phyloP scores from a whole-genome alignment of 2,329 filamentous ascomycete species.

The Penicillium sp. region DNA sequence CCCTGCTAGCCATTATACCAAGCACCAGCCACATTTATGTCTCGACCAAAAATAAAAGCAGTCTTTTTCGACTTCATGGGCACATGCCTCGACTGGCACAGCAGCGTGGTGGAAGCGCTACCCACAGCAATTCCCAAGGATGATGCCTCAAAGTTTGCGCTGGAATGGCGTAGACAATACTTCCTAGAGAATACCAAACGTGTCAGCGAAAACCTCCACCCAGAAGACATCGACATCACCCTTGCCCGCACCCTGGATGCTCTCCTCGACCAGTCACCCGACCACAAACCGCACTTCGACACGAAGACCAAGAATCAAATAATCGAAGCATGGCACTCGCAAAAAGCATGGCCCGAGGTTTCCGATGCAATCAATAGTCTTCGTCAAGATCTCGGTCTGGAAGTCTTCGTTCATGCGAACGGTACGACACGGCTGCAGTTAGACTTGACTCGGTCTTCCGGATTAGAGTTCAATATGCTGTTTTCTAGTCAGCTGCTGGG shows the following conservation, averaged over 20 bases:
- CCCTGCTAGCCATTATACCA: background rate
- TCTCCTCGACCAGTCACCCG: too few species aligned
- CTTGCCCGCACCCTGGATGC: too few species aligned
- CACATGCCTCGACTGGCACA: slow-evolving; percentile 58
- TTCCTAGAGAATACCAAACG: slow-evolving; percentile 49
- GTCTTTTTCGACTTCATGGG: slow-evolving; percentile 61
- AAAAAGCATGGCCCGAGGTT: slow-evolving; percentile 56
- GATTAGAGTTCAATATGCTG: slow-evolving; percentile 52
- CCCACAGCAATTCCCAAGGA: slow-evolving; percentile 35
- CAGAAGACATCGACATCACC: slow-evolving; percentile 56
- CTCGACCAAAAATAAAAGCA: slow-evolving; percentile 41
- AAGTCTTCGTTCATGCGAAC: slow-evolving; percentile 56
- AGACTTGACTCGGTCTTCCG: slow-evolving; percentile 51
- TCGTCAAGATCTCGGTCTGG: slow-evolving; percentile 35
- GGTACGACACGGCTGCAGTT: slow-evolving; percentile 57
- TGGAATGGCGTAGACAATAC: slow-evolving; percentile 54
- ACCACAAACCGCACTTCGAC: too few species aligned
- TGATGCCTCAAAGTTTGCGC: slow-evolving; percentile 44
- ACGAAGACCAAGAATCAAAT: slow-evolving; percentile 1
- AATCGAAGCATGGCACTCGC: slow-evolving; percentile 50
- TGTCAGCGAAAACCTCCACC: slow-evolving; percentile 33
- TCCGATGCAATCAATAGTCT: slow-evolving; percentile 43
- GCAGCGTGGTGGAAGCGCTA: slow-evolving; percentile 37
- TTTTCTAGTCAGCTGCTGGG: slow-evolving; percentile 55
- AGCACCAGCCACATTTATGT: background rate